Evolutionary conservation across 1,284 basidiomycete genomes (phyloP), one percentile per base, ranked within the genome.

Genomic region (Coniferiporia sulphurascens): DNA sequence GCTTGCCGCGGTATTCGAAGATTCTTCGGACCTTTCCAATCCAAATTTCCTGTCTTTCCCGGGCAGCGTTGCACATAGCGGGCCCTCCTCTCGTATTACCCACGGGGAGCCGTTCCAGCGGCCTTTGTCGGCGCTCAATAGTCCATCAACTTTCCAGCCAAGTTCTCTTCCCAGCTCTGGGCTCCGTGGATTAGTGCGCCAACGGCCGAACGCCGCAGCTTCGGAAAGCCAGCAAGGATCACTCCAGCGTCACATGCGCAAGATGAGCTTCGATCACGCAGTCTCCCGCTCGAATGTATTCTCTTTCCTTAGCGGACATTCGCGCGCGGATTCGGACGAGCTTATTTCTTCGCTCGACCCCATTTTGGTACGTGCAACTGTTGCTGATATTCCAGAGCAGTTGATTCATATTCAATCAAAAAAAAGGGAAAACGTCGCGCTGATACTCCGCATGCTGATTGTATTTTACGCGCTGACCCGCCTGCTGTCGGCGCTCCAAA

Each of bases 201-300:
- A 76, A 62, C 72, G 78, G 34, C 67, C 76, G 49, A 69, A 69
- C 63, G 72, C 67, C 58, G 64, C 74, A 27, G 66, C 74, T 58
- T 71, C 78, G 64, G 71, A 74, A 62, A 73, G 81, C 66, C 78
- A 74, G 65, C 79, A 79, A 63, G 57, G 55, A 7, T 52, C 54
- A 21, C 50, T 56, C 12, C 76, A 82, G 5, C 83, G 86, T 61
- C 86, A 89, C 68, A 89, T 94, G 59, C 84, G 93, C 63, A 94
- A 95, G 78, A 93, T 93, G 48, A 93, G 90, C 72, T 95, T 94
- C 70, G 93, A 95, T 73, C 93, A 94, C 72, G 93, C 92, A 0
- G 85, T 94, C 34, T 78, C 81, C 43, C 82, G 82, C 65, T 83
- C 89, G 64, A 83, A 82, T 48, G 80, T 86, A 58, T 74, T 85